Base-by-base conservation (phyloP, 1,284 basidiomycete genomes). In the Schizophyllum amplum region DNA sequence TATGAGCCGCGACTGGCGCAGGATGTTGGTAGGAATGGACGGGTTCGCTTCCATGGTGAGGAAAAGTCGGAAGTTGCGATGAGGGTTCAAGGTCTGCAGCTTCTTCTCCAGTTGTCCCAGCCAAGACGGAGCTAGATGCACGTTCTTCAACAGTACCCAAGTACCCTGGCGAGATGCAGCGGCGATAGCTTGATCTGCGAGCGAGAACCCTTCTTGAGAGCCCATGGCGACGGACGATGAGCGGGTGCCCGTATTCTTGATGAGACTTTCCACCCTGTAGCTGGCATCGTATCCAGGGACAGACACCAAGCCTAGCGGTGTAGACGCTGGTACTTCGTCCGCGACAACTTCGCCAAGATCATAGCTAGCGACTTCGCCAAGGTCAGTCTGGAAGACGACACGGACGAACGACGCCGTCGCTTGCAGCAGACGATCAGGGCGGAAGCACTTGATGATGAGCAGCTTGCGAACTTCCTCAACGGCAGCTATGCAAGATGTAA, bases 281-380 rank as follows among this genome's bases (percentile, higher is more conserved):
- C 93, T 94, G 9, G 95, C 95, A 69, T 98, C 95, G 67, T 97
- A 95, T n/a, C 95, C 95, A 0, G 92, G 85, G 2, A 98, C 92
- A 5, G 94, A 98, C 33, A 94, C 86, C 53, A 98, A 75, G 9
- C 92, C 89, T n/a, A 98, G 73, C 0, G 95, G 94, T 1, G 91
- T 93, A 1, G 81, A 79, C 1, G 93, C 80, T 11, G 82, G 80
- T 33, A 94, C 82, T 68, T 98, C 91, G 62, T 89, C 80, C 4
- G 78, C 66, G 24, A 96, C 92, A 74, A 97, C 85, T 6, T 74
- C 71, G 21, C 80, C 79, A 46, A 98, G 80, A 61, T 94, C 88
- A 66, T 85, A 90, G 48, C 78, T 77, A 1, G 90, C 80, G 66
- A 86, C 81, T 4, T 74, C 71, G 17, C 89, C 80, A 20, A 96